Base-by-base conservation (phyloP, 352 stramenopile species). In the Phytophthora sp. region DNA sequence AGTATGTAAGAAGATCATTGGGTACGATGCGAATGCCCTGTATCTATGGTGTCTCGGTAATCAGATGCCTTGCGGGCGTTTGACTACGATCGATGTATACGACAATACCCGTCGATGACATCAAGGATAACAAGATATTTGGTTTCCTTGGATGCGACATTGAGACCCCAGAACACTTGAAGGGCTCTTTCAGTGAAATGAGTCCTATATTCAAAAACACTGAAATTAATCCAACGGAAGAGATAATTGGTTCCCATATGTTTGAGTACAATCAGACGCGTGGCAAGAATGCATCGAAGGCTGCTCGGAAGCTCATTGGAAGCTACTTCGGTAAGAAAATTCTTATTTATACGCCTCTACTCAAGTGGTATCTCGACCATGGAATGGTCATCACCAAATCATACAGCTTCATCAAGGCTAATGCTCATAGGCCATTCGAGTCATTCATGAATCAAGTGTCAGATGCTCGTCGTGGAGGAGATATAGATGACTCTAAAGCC, bases 171-270 rank as follows among this genome's bases (percentile, higher is more conserved):
- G 24, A 23, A 9, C 26, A 39, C n/a, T 26, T 41, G 1, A 38
- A 54, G 46, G 26, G 41, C 3, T 54, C 39, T n/a, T 54, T 54
- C 46, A 26, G 4, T 4, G 27, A 54, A 27, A 54, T 54, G 46
- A 54, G 16, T 11, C 46, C 46, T 1, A 54, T 54, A 7, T 54
- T 54, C 16, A 54, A 54, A 27, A 49, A 49, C 8, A 29, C 20
- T 11, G 18, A 30, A 7, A 49, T 49, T 29, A 21, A 49, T 30
- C 20, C 15, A 7, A 30, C 7, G 1, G 30, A 49, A 2, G 24
- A 49, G 20, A n/a, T 49, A 4, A 29, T 49, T 49, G 41, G 20
- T 30, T 15, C 6, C 11, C 41, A 49, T 12, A 49, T 49, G 41
- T 26, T 30, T 29, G 5, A 29, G 12, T 49, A 15, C 41, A 49